phyloP scores from a whole-genome alignment of 1,284 basidiomycete species.

The Apiotrichum brassicae region DNA sequence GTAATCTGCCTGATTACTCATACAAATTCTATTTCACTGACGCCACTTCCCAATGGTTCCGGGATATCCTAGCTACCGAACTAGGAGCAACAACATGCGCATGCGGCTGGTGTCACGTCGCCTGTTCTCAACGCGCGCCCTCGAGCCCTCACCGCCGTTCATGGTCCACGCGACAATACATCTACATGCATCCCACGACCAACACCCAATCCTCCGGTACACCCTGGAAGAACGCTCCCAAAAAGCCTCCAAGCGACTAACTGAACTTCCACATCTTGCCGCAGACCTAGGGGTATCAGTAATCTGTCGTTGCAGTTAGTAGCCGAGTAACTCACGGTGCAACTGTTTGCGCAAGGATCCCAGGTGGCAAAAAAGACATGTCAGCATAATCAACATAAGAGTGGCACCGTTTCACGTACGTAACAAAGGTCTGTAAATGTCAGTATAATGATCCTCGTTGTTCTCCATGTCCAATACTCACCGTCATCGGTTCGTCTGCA shows the following conservation, averaged over 20 bases:
- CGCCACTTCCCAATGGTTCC: too few species aligned
- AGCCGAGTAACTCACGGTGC: constrained; percentile 25
- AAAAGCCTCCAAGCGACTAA: constrained; percentile 11
- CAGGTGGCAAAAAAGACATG: constrained; percentile 1
- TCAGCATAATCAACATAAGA: constrained; percentile 6
- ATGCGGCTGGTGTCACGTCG: too few species aligned
- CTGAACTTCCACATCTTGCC: constrained; percentile 48
- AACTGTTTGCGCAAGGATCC: constrained; percentile 16
- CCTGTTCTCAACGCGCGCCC: too few species aligned
- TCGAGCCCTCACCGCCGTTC: too few species aligned
- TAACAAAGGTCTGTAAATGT: constrained; percentile 55
- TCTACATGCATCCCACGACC: too few species aligned
- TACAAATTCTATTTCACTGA: too few species aligned
- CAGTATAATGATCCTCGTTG: not conserved
- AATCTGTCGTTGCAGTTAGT: not conserved
- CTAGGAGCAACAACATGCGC: too few species aligned
- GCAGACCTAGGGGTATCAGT: constrained; percentile 25
- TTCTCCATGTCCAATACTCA: constrained; percentile 47
- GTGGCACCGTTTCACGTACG: constrained; percentile 48
- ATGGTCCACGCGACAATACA: too few species aligned
- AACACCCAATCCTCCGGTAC: too few species aligned
- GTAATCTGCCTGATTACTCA: not conserved
- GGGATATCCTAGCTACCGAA: too few species aligned
- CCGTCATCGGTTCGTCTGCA: constrained; percentile 95
- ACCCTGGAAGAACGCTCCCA: too few species aligned